Evolutionary conservation across 257 asterid species (phyloP).

Genomic region (Fraxinus excelsior): DNA sequence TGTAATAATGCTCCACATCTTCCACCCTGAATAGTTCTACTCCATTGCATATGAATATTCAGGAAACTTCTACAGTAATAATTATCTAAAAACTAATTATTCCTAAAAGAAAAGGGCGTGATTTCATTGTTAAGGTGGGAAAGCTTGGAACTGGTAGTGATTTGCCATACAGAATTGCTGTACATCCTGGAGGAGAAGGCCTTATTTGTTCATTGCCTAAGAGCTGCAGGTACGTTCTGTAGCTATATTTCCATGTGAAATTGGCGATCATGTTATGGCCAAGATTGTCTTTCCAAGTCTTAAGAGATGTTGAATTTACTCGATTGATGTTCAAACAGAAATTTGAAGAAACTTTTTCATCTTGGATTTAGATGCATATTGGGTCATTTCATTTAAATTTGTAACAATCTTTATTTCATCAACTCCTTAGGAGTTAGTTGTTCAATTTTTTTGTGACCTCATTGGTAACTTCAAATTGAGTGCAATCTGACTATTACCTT

Average conservation of each 20-base stretch:
- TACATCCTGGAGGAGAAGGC: conserved; percentile 93
- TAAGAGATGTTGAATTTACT: neutral
- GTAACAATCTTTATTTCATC: neutral
- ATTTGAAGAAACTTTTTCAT: neutral
- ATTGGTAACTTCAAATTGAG: neutral
- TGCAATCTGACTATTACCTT: neutral
- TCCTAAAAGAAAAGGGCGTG: conserved; percentile 4
- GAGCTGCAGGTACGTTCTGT: conserved; percentile 67
- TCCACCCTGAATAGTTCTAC: conserved; percentile 1
- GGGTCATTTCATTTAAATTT: neutral
- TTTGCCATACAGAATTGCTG: conserved; percentile 85
- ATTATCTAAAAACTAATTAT: conserved; percentile 3
- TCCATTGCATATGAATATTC: conserved; percentile 7
- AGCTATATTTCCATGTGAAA: neutral
- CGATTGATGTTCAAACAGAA: neutral
- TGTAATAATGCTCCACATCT: conserved; percentile 14
- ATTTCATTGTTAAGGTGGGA: conserved; percentile 49
- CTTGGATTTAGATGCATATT: neutral
- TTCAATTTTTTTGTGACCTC: neutral
- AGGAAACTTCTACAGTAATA: conserved; percentile 3
- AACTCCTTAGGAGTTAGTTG: neutral
- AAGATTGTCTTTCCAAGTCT: neutral
- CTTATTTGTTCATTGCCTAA: conserved; percentile 73
- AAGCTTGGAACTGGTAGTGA: conserved; percentile 75
- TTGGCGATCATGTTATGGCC: neutral